Base-by-base conservation (phyloP, 2,329 filamentous ascomycete genomes). In the Colletotrichum tamarilloi region DNA sequence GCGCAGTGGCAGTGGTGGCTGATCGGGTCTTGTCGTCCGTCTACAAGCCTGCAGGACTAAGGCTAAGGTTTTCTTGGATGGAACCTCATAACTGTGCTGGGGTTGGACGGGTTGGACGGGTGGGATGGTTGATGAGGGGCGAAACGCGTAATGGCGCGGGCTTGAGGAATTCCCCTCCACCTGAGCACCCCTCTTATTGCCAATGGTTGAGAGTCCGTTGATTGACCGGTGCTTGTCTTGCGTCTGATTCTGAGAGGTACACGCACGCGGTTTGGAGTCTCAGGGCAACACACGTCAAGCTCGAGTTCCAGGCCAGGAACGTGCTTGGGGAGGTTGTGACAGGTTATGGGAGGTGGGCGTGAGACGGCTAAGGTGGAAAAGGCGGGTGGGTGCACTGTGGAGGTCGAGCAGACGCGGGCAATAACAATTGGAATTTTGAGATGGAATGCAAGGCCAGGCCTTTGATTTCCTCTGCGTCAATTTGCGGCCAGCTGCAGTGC, bases 131-230 rank as follows among this genome's bases (percentile, higher is more conserved):
- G 62, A 63, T 42, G 68, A 74, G 72, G 72, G 72, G 72, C 72
- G 68, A 74, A 70, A 74, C 72, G 72, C 72, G 72, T 74, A 74
- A 74, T 74, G 68, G 46, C 14, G 68, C 63, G 59, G 57, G 46
- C 46, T 71, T 53, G 28, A 67, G 65, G 59, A 64, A 32, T 67
- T 52, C 38, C 28, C 38, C 57, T 55, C 56, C 26, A 16, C 28
- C n/a, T 49, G 9, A 28, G 38, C 38, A 52, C 35, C 32, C 64
- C 32, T 30, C 53, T 26, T 69, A 58, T 55, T 64, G 67, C 32
- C 30, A 59, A 32, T 12, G 22, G 46, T 46, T 52, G 60, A 53
- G 7, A 24, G 35, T n/a, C 38, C 46, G 46, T 46, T 62, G 46
- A 35, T 22, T 26, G 35, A 30, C 38, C 46, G 16, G 26, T 52